Evolutionary conservation across 2,329 filamentous ascomycete genomes (phyloP), one percentile per base, ranked within the genome.

Genomic region (Verruconis gallopava): DNA sequence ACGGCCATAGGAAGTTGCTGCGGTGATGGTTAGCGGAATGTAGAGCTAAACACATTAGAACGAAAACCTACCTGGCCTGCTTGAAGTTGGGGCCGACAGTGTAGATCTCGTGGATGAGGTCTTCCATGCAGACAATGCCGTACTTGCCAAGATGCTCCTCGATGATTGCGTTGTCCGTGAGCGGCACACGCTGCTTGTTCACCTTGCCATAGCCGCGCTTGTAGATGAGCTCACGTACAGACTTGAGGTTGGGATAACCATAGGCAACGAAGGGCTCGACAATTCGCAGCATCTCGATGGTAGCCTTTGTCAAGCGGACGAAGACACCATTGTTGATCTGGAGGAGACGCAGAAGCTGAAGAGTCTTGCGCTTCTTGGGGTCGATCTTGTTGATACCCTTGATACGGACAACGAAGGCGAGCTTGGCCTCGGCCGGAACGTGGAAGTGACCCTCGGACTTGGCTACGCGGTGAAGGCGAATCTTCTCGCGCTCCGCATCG

Each of bases 321-420:
- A 98, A 98, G 69, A 95, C 85, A 69, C 89, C 91, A 69, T 94
- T 96, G 85, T 98, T 98, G 83, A 98, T 98, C 77, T 98, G 91
- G 61, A 98, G 81, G 54, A 98, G 85, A 76, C 91, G 89, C 66
- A 98, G 88, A 49, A 98, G 85, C 74, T 98, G 91, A 59, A 98
- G 80, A 63, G 94, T 96, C 81, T 98, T 98, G 77, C 91, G 88
- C 70, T 93, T 93, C 84, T 98, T 96, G 59, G 91, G 91, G 65
- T 93, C 80, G 61, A 98, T 96, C 84, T 98, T 98, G 85, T 96
- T 96, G 86, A 98, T 96, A 93, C 89, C 91, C 85, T 98, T 98
- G 78, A 98, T 98, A 68, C 91, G 89, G 69, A 96, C 73, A 59
- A 98, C 79, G 68, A 98, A 98, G 73, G 89, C 86, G 62, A 98